A percentile compares a stretch with the other conserved stretches of the same genome.
These are phyloP conservation scores for Ganoderma multipileum DNA, from an alignment of 1,284 basidiomycete species.

Conservation along the genomic window DNA sequence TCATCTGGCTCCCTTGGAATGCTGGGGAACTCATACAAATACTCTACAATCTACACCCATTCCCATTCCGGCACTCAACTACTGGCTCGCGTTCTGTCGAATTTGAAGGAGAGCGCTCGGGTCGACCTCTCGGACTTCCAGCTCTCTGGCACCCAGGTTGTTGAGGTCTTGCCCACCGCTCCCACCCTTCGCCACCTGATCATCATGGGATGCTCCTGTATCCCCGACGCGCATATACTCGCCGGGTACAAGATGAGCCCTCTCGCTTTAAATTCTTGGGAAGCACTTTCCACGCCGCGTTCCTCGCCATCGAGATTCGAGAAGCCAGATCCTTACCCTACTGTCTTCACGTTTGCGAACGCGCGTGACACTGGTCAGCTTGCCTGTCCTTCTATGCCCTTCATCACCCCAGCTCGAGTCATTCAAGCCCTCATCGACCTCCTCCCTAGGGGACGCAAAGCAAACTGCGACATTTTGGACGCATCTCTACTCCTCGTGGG, in stretches of 20 bases:
- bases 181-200: conserved; percentile 36
- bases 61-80: conserved; percentile 36
- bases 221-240: conserved; percentile 34
- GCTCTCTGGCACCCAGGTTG: conserved; percentile 33
- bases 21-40: conserved; percentile 24
- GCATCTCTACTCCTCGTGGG: neutral
- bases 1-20: conserved; percentile 40
- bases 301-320: conserved; percentile 19
- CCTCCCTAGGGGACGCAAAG: neutral
- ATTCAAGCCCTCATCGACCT: conserved; percentile 11
- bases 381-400: neutral
- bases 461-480: neutral
- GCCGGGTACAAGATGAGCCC: conserved; percentile 32
- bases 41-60: conserved; percentile 31
- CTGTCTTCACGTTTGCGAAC: conserved; percentile 15
- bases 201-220: conserved; percentile 35
- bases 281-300: conserved; percentile 37
- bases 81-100: conserved; percentile 27
- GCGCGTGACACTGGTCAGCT: too few relatives aligned
- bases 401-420: conserved; percentile 18
- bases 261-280: conserved; percentile 37
- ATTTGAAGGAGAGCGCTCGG: conserved; percentile 10
- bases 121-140: conserved; percentile 37
- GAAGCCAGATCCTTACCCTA: conserved; percentile 6
- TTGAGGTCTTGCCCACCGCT: conserved; percentile 25